Evolutionary conservation across 306 rosid species (phyloP).

Genomic region (Betula pendula): DNA sequence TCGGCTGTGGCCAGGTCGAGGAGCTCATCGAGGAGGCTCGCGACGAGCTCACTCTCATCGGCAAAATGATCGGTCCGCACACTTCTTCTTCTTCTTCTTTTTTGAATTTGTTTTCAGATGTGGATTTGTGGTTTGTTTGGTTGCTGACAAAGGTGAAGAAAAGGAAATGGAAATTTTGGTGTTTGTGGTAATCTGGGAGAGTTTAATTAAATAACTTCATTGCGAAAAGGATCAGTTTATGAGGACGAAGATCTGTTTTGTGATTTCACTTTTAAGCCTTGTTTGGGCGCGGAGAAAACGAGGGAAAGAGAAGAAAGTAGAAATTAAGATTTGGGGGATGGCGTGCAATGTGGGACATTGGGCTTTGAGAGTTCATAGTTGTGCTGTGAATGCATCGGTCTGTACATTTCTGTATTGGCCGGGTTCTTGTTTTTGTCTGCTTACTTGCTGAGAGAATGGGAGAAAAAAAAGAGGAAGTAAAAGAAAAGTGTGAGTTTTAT

Average conservation of each 20-base stretch:
- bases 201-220: neutral
- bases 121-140: neutral
- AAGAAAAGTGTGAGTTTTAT: neutral
- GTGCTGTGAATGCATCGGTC: neutral
- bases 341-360: neutral
- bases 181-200: neutral
- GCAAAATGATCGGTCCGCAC: constrained; percentile 64
- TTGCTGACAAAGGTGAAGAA: constrained; percentile 1
- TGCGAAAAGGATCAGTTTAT: neutral
- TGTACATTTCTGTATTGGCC: neutral
- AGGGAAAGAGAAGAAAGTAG: neutral
- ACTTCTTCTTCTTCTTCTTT: neutral
- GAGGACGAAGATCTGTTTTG: neutral
- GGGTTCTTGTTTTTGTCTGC: neutral
- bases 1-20: constrained; percentile 91
- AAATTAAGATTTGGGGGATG: neutral
- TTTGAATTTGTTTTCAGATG: neutral
- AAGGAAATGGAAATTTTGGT: neutral
- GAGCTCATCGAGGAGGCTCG: constrained; percentile 94
- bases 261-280: neutral
- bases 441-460: neutral
- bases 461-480: neutral
- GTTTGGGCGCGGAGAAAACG: neutral
- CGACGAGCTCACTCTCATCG: constrained; percentile 82
- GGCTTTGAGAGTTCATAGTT: neutral